A percentile compares a stretch with the other conserved stretches of the same genome.
These are phyloP conservation scores for Calonectria fujianensis DNA, from an alignment of 2,329 filamentous ascomycete species.

Conservation along the genomic window DNA sequence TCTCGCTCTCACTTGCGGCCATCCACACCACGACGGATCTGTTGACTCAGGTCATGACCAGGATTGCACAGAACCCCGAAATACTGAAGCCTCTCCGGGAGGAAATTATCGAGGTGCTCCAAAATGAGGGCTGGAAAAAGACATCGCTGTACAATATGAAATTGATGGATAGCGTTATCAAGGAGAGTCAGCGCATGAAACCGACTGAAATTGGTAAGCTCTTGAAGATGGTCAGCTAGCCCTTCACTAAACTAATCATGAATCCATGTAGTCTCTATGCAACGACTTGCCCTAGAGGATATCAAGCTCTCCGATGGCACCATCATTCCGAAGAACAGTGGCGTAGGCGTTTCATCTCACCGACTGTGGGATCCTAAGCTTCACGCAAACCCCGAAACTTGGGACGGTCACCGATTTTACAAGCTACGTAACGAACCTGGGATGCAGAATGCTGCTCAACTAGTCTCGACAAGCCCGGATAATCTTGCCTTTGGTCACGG, in stretches of 20 bases:
- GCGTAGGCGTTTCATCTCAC: neutral
- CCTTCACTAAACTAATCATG: neutral
- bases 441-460: slow-evolving; percentile 2
- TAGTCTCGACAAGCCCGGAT: neutral
- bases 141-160: slow-evolving; percentile 64
- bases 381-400: neutral
- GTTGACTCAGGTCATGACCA: neutral
- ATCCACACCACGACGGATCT: slow-evolving; percentile 1
- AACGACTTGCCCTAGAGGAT: neutral
- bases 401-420: neutral
- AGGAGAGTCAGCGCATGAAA: slow-evolving; percentile 69
- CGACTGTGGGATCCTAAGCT: neutral
- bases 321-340: neutral
- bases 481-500: neutral
- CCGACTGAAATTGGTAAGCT: slow-evolving; percentile 60
- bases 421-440: neutral
- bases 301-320: neutral
- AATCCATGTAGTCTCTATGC: neutral
- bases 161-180: slow-evolving; percentile 69
- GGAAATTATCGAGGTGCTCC: neutral
- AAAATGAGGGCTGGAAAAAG: slow-evolving; percentile 64
- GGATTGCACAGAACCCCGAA: neutral
- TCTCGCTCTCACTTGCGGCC: neutral
- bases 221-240: neutral
- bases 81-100: neutral